Conservation (phyloP, 352 stramenopile genomes). For the Phytopythium kandeliae region DNA sequence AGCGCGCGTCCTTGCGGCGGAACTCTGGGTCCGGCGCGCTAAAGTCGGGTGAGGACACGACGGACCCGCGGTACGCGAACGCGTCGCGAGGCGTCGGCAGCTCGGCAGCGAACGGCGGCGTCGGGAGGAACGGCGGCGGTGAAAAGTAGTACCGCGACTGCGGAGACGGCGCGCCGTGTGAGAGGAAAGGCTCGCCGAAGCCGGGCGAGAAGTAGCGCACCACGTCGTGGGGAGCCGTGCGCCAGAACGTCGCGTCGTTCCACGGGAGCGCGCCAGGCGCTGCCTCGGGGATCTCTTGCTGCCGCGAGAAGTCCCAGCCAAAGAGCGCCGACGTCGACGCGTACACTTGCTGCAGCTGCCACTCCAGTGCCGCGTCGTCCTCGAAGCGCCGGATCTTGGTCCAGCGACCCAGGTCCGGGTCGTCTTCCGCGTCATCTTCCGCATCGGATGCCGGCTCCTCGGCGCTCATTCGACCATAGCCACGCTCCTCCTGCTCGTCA, state of each 20-base stretch:
- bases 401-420: conserved; percentile 9
- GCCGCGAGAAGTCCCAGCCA: conserved; percentile 66
- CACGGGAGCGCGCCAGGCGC: conserved; percentile 21
- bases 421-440: conserved; percentile 16
- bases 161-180: conserved; percentile 13
- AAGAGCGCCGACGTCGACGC: conserved; percentile 59
- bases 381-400: conserved; percentile 33
- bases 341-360: conserved; percentile 73
- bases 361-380: conserved; percentile 50
- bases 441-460: conserved; percentile 15
- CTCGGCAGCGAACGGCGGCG: background rate
- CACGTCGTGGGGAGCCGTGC: conserved; percentile 62
- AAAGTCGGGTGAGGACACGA: conserved; percentile 31
- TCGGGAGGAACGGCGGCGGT: conserved; percentile 9
- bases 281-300: conserved; percentile 33
- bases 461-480: conserved; percentile 10
- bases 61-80: conserved; percentile 7
- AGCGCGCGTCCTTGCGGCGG: background rate
- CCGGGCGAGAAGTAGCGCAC: conserved; percentile 61
- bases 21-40: background rate
- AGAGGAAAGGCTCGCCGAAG: conserved; percentile 19
- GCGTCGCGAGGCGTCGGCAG: background rate
- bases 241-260: conserved; percentile 49
- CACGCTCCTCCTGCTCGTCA: conserved; percentile 13
- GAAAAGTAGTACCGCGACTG: conserved; percentile 47